Evolutionary conservation across 495 filamentous ascomycete species (phyloP), one percentile per base, ranked within the genome.

Genomic region (Lasiosphaeria ovina): DNA sequence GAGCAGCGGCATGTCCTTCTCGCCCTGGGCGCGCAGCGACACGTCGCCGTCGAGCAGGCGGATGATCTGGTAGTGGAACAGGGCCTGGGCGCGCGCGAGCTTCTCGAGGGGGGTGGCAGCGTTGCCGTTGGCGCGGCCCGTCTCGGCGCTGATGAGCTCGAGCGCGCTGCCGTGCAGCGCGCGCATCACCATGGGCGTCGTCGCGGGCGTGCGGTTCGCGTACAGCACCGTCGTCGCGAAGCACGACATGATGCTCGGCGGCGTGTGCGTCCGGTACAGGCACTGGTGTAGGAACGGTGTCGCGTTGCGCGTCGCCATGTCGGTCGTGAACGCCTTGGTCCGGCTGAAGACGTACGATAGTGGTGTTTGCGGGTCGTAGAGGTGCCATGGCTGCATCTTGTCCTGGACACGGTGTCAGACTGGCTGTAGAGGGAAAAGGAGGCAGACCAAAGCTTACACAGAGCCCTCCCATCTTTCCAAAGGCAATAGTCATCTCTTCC

Each of bases 31-130:
- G 6, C 69, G 60, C 40, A 74, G 63, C 3, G 60, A 44, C 9
- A 75, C 51, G 52, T 77, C 74, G 9, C 71, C 75, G 45, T 76
- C 73, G 58, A 76, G 71, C 45, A 77, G 61, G 11, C 74, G 67
- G 57, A 76, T 76, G 6, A 63, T 67, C 40, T 77, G 69, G 51
- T 73, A 72, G 12, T 72, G 50, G 16, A 74, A 62, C 24, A 76
- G 54, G 8, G 71, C 67, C 57, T 77, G 75, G 8, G 66, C 66
- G 7, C 73, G 62, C 2, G 73, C 75, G 8, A 76, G 62, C 58
- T 72, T 71, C 7, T 73, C 67, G 7, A 42, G 50, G 3, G 71
- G 68, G 3, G 67, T 71, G 3, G 59, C 40, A 1, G 54, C 33
- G 6, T 34, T 9, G 33, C 35, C n/a, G 36, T 12, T 45, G 32